Conservation (phyloP, 2,329 filamentous ascomycete genomes). For the Penicillium sp. region DNA sequence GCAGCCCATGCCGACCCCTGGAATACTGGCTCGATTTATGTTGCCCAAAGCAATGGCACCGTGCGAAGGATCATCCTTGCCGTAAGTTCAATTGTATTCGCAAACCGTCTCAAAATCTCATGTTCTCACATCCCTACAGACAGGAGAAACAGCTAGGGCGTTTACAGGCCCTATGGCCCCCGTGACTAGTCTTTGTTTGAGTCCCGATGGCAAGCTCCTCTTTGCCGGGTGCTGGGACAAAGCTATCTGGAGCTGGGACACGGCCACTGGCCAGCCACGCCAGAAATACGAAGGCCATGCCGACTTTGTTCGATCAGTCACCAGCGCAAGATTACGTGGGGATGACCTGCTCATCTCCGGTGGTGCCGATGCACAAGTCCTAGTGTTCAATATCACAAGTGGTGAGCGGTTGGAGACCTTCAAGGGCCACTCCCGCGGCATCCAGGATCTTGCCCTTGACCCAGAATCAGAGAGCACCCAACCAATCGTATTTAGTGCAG, state of each 20-base stretch:
- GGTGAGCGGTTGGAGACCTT: constrained; percentile 71
- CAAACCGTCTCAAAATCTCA: not conserved
- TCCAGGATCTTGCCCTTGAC: constrained; percentile 78
- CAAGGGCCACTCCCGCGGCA: constrained; percentile 72
- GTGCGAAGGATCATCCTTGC: constrained; percentile 72
- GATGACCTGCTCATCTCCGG: constrained; percentile 68
- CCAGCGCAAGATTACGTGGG: constrained; percentile 60
- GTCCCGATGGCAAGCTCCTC: constrained; percentile 56
- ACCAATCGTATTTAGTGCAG: constrained; percentile 70
- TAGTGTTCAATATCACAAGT: constrained; percentile 75
- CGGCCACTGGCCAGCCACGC: constrained; percentile 54
- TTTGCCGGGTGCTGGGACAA: constrained; percentile 97
- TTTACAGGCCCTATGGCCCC: constrained; percentile 78
- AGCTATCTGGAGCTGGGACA: constrained; percentile 79
- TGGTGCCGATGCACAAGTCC: constrained; percentile 73
- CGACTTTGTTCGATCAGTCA: constrained; percentile 86
- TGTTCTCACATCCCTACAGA: constrained; percentile 33
- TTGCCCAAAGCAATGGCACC: constrained; percentile 83
- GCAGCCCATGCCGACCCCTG: constrained; percentile 68
- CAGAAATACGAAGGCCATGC: constrained; percentile 70
- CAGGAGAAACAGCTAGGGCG: constrained; percentile 43
- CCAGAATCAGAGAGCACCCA: constrained; percentile 46
- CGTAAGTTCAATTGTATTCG: constrained; percentile 54
- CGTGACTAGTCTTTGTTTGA: constrained; percentile 71
- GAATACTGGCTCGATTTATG: constrained; percentile 62